Evolutionary conservation across 495 filamentous ascomycete genomes (phyloP).

Genomic region (Podospora appendiculata): DNA sequence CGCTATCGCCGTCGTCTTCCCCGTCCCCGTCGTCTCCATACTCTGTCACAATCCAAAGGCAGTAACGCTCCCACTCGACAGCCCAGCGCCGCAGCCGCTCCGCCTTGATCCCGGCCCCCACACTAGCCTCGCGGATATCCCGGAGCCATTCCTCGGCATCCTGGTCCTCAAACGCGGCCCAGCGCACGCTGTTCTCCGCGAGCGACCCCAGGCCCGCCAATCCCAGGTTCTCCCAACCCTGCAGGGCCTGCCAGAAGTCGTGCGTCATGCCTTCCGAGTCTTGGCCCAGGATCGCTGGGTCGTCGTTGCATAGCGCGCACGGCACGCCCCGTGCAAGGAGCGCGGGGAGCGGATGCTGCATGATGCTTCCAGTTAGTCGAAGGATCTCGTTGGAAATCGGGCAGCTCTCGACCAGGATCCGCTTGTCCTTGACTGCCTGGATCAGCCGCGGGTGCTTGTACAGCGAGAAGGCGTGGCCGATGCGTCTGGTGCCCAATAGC

Average conservation of each 20-base stretch:
- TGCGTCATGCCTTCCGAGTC: slow-evolving; percentile 70
- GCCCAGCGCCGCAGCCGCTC: slow-evolving; percentile 69
- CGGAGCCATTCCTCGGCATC: slow-evolving; percentile 56
- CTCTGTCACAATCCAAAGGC: slow-evolving; percentile 79
- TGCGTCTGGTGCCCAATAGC: slow-evolving; percentile 76
- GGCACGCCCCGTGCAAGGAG: slow-evolving; percentile 77
- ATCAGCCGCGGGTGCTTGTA: slow-evolving; percentile 88
- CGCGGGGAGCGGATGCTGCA: slow-evolving; percentile 74
- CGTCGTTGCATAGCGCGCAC: slow-evolving; percentile 74
- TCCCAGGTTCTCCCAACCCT: slow-evolving; percentile 79
- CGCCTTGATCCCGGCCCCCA: slow-evolving; percentile 68
- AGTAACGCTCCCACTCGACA: slow-evolving; percentile 80
- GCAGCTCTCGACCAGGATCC: slow-evolving; percentile 80
- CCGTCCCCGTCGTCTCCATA: slow-evolving; percentile 54
- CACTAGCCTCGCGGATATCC: slow-evolving; percentile 62
- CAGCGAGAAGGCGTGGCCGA: slow-evolving; percentile 81
- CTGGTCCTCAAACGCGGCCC: slow-evolving; percentile 83
- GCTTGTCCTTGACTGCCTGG: slow-evolving; percentile 77
- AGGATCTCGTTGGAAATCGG: slow-evolving; percentile 71
- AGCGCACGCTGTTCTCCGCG: slow-evolving; percentile 86
- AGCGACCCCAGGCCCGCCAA: slow-evolving; percentile 73
- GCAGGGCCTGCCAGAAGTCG: slow-evolving; percentile 88
- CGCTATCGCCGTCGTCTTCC: slow-evolving; percentile 1
- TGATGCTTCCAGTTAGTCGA: slow-evolving; percentile 65
- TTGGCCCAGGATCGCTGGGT: slow-evolving; percentile 75